These are phyloP conservation scores for Chalaropsis ovoidea DNA, from an alignment of 2,329 filamentous ascomycete genomes.

Conservation along the genomic window DNA sequence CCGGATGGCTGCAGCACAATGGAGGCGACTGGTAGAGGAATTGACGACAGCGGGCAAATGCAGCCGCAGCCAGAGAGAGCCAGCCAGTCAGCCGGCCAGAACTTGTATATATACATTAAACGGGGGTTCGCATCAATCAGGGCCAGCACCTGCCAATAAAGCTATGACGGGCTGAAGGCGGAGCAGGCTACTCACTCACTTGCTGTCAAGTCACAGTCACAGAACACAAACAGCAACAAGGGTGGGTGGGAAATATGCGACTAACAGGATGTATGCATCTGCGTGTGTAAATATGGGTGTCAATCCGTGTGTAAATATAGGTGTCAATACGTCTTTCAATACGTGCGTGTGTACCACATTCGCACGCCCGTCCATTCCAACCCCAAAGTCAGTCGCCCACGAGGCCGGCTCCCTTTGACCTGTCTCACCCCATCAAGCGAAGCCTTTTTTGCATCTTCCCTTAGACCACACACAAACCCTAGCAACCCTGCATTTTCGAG, in stretches of 20 bases:
- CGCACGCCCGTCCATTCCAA: background rate
- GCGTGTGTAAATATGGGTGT: background rate
- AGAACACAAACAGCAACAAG: background rate
- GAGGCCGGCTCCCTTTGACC: background rate
- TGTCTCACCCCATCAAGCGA: background rate
- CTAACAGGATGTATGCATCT: background rate
- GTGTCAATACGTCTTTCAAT: too few relatives aligned
- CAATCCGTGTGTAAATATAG: too few relatives aligned
- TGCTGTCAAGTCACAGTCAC: conserved; percentile 3
- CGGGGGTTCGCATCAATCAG: conserved; percentile 8
- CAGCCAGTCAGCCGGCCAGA: background rate
- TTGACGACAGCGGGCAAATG: background rate
- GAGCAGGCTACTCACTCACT: background rate
- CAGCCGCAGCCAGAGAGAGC: too few relatives aligned
- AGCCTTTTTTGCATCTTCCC: background rate
- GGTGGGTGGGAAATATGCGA: background rate
- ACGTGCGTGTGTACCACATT: background rate
- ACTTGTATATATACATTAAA: conserved; percentile 1
- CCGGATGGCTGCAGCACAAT: conserved; percentile 11
- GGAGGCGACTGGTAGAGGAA: background rate
- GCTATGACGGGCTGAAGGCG: conserved; percentile 4
- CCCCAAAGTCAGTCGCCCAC: background rate
- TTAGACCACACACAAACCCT: background rate
- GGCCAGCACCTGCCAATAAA: conserved; percentile 3
- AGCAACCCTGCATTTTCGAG: background rate